phyloP scores from a whole-genome alignment of 2,329 filamentous ascomycete species.

The Aspergillus chevalieri region DNA sequence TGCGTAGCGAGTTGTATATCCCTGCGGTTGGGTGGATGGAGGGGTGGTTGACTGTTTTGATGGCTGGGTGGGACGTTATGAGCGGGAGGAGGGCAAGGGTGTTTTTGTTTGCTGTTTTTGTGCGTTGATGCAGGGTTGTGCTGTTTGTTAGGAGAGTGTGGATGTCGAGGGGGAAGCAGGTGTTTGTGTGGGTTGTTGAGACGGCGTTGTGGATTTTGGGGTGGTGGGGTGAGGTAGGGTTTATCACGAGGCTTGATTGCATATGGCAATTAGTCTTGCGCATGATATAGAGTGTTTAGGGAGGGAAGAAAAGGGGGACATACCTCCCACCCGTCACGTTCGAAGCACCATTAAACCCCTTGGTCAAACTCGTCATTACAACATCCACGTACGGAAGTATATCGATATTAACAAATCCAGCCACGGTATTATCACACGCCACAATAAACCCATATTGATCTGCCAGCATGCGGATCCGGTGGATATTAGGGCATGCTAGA shows the following conservation, averaged over 20 bases:
- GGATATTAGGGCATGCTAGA: constrained; percentile 38
- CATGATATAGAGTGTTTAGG: not conserved
- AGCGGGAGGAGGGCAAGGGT: not conserved
- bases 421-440: constrained; percentile 35
- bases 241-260: not conserved
- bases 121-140: not conserved
- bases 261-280: not conserved
- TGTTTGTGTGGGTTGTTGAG: not conserved
- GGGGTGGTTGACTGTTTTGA: not conserved
- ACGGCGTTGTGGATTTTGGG: not conserved
- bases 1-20: not conserved
- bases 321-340: constrained; percentile 45
- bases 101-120: not conserved
- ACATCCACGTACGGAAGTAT: constrained; percentile 46
- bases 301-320: not conserved
- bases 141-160: not conserved
- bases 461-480: constrained; percentile 37
- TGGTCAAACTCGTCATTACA: constrained; percentile 50
- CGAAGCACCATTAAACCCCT: constrained; percentile 54
- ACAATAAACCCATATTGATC: constrained; percentile 27
- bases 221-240: not conserved
- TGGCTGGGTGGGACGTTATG: not conserved
- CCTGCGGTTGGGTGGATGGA: not conserved
- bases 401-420: constrained; percentile 36
- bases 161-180: not conserved